Base-by-base conservation (phyloP, 768 basidiomycete species). In the Xerocomellus amylosporus region DNA sequence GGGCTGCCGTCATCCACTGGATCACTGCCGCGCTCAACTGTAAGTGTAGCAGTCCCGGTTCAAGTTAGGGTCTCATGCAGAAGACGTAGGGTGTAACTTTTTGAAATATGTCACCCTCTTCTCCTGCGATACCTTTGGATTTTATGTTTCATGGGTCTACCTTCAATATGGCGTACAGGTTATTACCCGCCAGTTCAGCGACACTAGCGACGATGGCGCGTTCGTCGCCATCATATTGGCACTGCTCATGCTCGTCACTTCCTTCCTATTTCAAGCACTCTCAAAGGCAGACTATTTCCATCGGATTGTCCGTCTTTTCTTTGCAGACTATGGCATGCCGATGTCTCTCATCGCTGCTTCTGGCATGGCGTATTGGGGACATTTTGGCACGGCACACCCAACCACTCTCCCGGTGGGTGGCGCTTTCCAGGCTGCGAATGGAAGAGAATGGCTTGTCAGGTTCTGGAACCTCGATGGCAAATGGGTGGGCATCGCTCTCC, bases 301-400 rank as follows among this genome's bases (percentile, higher is more conserved):
- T 63, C 81, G 85, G 1, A 82, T 87, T 53, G 76, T 88, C 28
- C 79, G 93, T 15, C 76, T 86, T 10, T 88, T 94, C 71, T 77
- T 88, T 52, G 82, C 85, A 0, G 92, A 95, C 64, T 95, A 96
- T 63, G 92, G 92, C 3, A 93, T 95, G 90, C 91, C 93, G 0
- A 86, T 93, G 20, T 84, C 91, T 1, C 77, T 96, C 33, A 71
- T 95, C 13, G 88, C 87, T 0, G 64, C 82, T 1, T 89, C 89
- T 2, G 89, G 73, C 3, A 78, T 92, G 73, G 90, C 90, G 0
- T 93, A 94, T 63, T 94, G 93, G 93, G 92, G 93, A 0, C 74
- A 79, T 20, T 88, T 94, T 62, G 79, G 85, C 61, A 47, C 65
- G 31, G 76, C 81, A 14, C 77, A 83, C 65, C 82, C 84, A 0